Evolutionary conservation across 768 basidiomycete genomes (phyloP).

Genomic region (Termitomyces eurrhizus): DNA sequence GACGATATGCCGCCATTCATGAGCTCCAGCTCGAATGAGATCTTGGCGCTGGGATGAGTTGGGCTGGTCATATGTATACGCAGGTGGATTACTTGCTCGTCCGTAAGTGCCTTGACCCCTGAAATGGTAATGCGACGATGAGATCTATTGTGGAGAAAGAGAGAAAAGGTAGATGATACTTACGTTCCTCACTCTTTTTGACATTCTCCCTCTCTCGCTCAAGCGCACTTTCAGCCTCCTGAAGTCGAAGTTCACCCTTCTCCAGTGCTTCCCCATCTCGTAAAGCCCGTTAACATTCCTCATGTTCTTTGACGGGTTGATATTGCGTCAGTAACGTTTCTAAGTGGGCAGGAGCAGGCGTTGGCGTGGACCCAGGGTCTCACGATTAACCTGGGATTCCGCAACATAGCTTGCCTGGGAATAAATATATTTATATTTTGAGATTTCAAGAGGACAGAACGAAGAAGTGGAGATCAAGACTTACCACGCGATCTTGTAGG

Average conservation of each 20-base stretch:
- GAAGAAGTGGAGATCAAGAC: too few species aligned
- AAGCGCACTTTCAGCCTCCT: constrained; percentile 1
- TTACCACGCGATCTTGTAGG: constrained; percentile 8
- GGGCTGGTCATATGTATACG: constrained; percentile 53
- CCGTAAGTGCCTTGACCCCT: constrained; percentile 44
- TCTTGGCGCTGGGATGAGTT: constrained; percentile 55
- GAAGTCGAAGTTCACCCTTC: neutral
- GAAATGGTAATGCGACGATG: neutral
- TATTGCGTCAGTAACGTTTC: constrained; percentile 6
- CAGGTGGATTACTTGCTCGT: constrained; percentile 36
- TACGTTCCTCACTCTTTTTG: constrained; percentile 10
- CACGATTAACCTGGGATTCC: constrained; percentile 3
- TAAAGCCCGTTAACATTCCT: neutral
- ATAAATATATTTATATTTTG: too few species aligned
- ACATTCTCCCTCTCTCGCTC: constrained; percentile 10
- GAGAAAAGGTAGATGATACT: neutral
- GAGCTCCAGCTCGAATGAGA: constrained; percentile 31
- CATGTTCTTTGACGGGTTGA: neutral
- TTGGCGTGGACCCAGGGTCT: neutral
- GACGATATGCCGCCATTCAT: constrained; percentile 56
- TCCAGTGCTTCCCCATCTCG: neutral
- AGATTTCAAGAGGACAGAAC: too few species aligned
- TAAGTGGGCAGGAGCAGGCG: neutral
- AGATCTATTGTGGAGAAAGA: neutral
- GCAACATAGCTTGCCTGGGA: constrained; percentile 10